Conservation (phyloP, 176 grass and related monocot genomes). For the Hsuehochloa calcarea region DNA sequence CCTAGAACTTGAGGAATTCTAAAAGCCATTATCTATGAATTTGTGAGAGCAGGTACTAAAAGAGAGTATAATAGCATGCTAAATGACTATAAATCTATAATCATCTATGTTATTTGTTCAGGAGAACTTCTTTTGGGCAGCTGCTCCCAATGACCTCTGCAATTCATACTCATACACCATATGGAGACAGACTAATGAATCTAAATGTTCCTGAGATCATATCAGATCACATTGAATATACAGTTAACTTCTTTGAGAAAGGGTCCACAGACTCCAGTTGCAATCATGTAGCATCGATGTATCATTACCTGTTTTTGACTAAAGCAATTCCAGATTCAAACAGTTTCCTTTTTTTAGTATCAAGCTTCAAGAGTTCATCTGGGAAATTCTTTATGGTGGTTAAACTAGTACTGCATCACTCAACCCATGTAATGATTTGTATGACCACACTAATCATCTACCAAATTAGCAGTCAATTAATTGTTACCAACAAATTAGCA, state of each 20-base stretch:
- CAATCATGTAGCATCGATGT: background rate
- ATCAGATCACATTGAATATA: background rate
- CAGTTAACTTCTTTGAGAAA: background rate
- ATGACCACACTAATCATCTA: background rate
- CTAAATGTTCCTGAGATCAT: background rate
- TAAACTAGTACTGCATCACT: background rate
- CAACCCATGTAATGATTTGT: background rate
- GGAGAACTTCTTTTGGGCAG: background rate
- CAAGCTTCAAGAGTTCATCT: background rate
- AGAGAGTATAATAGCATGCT: background rate
- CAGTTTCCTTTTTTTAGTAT: background rate
- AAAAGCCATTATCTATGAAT: background rate
- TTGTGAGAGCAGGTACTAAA: constrained; percentile 1
- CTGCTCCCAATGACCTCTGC: background rate
- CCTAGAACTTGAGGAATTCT: background rate
- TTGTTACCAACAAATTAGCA: background rate
- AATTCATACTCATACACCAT: background rate
- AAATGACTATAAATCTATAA: constrained; percentile 5
- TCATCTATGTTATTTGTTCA: background rate
- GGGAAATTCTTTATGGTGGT: background rate
- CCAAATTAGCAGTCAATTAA: background rate
- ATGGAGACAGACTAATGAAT: constrained; percentile 3
- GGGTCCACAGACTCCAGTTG: background rate
- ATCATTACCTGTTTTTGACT: background rate
- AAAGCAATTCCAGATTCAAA: background rate